These are phyloP conservation scores for Aspergillus sclerotiicarbonarius DNA, from an alignment of 495 filamentous ascomycete genomes.

Conservation along the genomic window DNA sequence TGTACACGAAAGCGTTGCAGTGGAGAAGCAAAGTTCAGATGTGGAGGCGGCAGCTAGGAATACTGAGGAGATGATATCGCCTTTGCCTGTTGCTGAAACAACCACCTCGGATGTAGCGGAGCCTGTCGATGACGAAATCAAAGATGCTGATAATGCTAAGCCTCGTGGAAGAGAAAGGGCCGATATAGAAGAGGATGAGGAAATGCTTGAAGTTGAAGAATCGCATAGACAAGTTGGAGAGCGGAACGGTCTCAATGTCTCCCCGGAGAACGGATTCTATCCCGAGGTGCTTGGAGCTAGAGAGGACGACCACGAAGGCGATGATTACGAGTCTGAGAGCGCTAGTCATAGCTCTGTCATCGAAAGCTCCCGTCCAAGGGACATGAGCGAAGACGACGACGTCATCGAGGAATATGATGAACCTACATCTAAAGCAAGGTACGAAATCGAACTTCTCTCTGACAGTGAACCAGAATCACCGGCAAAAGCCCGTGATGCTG, in stretches of 20 bases:
- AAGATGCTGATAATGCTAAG: neutral
- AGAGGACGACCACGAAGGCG: neutral
- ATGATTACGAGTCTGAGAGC: neutral
- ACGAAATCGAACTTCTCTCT: neutral
- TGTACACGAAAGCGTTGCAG: neutral
- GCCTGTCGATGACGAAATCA: neutral
- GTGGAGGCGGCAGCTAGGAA: neutral
- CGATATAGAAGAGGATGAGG: slow-evolving; percentile 6
- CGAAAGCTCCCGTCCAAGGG: neutral
- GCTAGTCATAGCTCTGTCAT: neutral
- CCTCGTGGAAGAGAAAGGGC: neutral
- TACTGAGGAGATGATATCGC: neutral
- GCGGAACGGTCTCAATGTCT: neutral
- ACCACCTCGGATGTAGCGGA: neutral
- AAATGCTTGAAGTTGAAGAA: neutral
- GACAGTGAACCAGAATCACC: neutral
- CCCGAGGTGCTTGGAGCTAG: neutral
- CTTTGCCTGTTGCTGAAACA: neutral
- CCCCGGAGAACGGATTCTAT: neutral
- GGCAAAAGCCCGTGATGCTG: neutral
- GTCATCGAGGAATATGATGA: slow-evolving; percentile 7
- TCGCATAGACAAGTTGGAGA: neutral
- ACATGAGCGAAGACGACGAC: neutral
- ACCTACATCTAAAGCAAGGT: neutral
- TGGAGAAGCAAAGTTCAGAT: neutral